Conservation (phyloP, 2,329 filamentous ascomycete genomes). For the Clonostachys byssicola region DNA sequence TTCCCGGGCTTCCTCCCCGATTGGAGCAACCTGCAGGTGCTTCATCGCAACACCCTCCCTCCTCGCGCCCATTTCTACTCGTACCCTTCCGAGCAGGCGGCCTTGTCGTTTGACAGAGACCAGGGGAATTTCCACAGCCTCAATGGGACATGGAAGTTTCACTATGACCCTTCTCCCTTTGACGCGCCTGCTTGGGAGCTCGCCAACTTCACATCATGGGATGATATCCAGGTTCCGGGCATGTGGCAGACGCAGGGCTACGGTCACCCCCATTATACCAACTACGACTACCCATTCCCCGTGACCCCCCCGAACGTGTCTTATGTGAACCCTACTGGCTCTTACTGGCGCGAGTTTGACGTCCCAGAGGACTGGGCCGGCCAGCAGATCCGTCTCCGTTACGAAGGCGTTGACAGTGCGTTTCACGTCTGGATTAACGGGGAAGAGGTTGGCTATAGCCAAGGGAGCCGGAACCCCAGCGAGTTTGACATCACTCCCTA, state of each 20-base stretch:
- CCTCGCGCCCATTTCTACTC: constrained; percentile 4
- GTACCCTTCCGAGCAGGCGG: constrained; percentile 1
- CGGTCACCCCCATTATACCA: constrained; percentile 65
- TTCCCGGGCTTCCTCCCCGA: constrained; percentile 18
- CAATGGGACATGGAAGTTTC: constrained; percentile 32
- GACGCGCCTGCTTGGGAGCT: constrained; percentile 12
- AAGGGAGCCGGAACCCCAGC: constrained; percentile 63
- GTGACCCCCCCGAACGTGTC: constrained; percentile 61
- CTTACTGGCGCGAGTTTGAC: constrained; percentile 51
- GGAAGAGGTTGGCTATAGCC: constrained; percentile 59
- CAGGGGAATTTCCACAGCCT: constrained; percentile 29
- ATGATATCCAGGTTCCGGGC: constrained; percentile 55
- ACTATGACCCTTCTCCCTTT: constrained; percentile 27
- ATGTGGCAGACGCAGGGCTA: constrained; percentile 70
- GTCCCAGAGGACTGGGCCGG: constrained; percentile 40
- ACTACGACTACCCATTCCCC: constrained; percentile 62
- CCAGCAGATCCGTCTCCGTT: constrained; percentile 55
- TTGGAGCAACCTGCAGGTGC: constrained; percentile 7
- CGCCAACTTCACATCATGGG: constrained; percentile 12
- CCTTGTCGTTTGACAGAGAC: constrained; percentile 27
- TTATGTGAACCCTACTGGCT: constrained; percentile 60
- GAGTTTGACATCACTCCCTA: constrained; percentile 63
- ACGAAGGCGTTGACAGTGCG: constrained; percentile 69
- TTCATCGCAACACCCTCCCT: constrained; percentile 9
- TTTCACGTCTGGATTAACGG: constrained; percentile 70